Conservation (phyloP, 306 rosid genomes). For the Corylus heterophylla region DNA sequence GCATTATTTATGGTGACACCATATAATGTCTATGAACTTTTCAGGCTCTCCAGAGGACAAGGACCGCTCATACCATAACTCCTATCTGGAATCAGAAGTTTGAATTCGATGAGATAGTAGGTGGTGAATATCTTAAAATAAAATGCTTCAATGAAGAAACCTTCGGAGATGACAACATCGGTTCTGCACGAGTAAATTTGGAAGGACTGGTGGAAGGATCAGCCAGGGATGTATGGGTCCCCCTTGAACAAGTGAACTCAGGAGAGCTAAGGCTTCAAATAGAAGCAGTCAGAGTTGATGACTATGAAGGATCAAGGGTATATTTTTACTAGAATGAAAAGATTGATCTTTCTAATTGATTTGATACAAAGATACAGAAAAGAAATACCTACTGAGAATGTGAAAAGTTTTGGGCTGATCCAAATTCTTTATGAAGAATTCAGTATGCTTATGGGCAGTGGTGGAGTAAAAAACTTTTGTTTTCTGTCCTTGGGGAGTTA, state of each 20-base stretch:
- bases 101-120: slow-evolving; percentile 86
- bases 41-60: slow-evolving; percentile 72
- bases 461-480: not conserved
- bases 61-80: slow-evolving; percentile 46
- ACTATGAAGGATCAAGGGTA: slow-evolving; percentile 79
- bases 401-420: slow-evolving; percentile 7
- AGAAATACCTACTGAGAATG: not conserved
- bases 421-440: not conserved
- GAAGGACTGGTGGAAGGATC: slow-evolving; percentile 81
- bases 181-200: slow-evolving; percentile 88
- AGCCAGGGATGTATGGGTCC: slow-evolving; percentile 83
- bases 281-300: slow-evolving; percentile 68
- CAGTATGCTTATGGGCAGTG: not conserved
- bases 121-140: slow-evolving; percentile 77
- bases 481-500: no score
- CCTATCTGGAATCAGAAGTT: slow-evolving; percentile 76
- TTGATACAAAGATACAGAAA: not conserved
- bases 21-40: slow-evolving; percentile 17
- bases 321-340: slow-evolving; percentile 26
- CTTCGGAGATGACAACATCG: slow-evolving; percentile 80
- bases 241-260: slow-evolving; percentile 86
- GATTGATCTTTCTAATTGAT: slow-evolving; percentile 21
- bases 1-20: not conserved
- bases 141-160: slow-evolving; percentile 68
- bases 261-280: slow-evolving; percentile 91